Evolutionary conservation across 352 stramenopile species (phyloP).

Genomic region (Globisporangium irregulare): DNA sequence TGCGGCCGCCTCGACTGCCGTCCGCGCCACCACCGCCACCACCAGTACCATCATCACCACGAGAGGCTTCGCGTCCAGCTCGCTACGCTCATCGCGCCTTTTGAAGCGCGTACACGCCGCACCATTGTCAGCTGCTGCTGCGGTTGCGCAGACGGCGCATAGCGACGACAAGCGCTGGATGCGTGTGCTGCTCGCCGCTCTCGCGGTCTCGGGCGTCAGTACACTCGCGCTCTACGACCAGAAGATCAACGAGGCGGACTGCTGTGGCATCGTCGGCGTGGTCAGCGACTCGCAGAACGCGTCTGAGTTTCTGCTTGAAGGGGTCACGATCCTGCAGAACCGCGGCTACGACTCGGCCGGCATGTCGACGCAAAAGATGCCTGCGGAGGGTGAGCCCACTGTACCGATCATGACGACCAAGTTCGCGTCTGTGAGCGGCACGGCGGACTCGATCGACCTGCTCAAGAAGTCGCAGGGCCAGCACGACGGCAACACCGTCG

Average conservation of each 20-base stretch:
- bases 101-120: not conserved
- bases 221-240: constrained; percentile 8
- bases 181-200: constrained; percentile 2
- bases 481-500: constrained; percentile 88
- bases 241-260: constrained; percentile 28
- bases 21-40: not conserved
- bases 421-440: constrained; percentile 89
- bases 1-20: not conserved
- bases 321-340: constrained; percentile 91
- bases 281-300: constrained; percentile 66
- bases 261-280: constrained; percentile 79
- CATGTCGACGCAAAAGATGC: constrained; percentile 89
- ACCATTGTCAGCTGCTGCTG: constrained; percentile 1
- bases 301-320: constrained; percentile 81
- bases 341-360: constrained; percentile 98
- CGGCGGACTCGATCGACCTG: constrained; percentile 92
- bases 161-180: constrained; percentile 10
- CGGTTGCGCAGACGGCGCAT: not conserved
- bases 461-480: constrained; percentile 72
- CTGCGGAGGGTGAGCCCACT: constrained; percentile 26
- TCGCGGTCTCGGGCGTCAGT: not conserved
- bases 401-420: constrained; percentile 90
- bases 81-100: constrained; percentile 2
- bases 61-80: not conserved
- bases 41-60: not conserved